Evolutionary conservation across 2,329 filamentous ascomycete species (phyloP).

Genomic region (Ascocoryne sarcoides): DNA sequence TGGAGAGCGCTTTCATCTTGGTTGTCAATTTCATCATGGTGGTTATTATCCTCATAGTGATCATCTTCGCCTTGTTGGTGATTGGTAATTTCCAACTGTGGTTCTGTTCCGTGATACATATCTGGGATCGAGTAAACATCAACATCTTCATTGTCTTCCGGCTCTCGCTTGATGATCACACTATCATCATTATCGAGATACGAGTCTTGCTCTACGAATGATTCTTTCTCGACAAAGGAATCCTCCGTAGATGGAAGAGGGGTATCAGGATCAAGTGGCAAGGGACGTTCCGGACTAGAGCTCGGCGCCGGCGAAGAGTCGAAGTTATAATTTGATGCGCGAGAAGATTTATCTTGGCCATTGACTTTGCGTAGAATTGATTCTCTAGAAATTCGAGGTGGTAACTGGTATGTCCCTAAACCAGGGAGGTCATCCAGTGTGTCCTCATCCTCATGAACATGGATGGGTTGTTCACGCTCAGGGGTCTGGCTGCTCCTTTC

Average conservation of each 20-base stretch:
- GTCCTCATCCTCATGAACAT: constrained; percentile 43
- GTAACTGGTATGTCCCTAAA: constrained; percentile 54
- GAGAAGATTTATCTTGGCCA: constrained; percentile 43
- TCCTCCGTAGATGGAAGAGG: constrained; percentile 83
- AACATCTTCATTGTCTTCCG: constrained; percentile 49
- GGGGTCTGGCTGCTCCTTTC: constrained; percentile 33
- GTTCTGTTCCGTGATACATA: constrained; percentile 49
- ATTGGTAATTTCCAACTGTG: constrained; percentile 27
- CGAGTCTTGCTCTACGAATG: constrained; percentile 46
- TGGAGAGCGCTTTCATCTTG: too few relatives aligned
- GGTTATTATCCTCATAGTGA: too few relatives aligned
- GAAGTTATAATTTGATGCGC: constrained; percentile 55
- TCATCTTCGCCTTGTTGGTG: too few relatives aligned
- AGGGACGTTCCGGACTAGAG: constrained; percentile 48
- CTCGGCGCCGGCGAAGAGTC: constrained; percentile 48
- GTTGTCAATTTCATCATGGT: too few relatives aligned
- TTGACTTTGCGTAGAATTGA: constrained; percentile 87
- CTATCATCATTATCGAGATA: constrained; percentile 46
- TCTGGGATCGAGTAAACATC: constrained; percentile 63
- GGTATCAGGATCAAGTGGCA: constrained; percentile 73
- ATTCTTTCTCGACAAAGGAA: constrained; percentile 46
- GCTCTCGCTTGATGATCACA: constrained; percentile 59
- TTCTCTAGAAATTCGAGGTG: constrained; percentile 79
- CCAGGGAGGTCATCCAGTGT: constrained; percentile 51
- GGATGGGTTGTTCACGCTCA: constrained; percentile 25